These are phyloP conservation scores for Rhizophagus prolifer DNA, from an alignment of 192 early-diverging fungal genomes.

Conservation along the genomic window DNA sequence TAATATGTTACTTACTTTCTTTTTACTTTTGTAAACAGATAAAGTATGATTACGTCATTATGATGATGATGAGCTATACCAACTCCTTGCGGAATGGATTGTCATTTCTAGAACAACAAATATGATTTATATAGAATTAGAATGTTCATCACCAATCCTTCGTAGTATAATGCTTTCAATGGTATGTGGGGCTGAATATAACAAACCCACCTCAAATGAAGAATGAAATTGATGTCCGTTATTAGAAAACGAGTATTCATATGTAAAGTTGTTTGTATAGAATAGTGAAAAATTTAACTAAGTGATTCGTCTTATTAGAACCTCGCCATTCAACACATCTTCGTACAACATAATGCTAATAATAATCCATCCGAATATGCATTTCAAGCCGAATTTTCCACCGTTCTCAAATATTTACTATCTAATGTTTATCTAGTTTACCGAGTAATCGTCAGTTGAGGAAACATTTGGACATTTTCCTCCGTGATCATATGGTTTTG, in stretches of 20 bases:
- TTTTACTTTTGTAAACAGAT: background rate
- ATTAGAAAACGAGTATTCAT: background rate
- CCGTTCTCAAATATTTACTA: background rate
- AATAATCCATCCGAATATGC: conserved; percentile 1
- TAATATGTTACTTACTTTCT: background rate
- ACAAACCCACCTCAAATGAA: background rate
- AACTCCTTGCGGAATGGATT: too few relatives aligned
- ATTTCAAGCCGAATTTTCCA: background rate
- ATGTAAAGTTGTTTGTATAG: too few relatives aligned
- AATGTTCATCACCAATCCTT: conserved; percentile 33
- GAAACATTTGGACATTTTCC: background rate
- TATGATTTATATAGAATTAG: conserved; percentile 28
- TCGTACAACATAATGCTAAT: background rate
- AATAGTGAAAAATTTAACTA: too few relatives aligned
- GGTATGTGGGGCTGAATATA: conserved; percentile 11
- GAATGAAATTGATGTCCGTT: background rate
- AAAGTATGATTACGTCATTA: too few relatives aligned
- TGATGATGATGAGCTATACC: too few relatives aligned
- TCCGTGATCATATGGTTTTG: background rate
- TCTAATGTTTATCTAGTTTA: background rate
- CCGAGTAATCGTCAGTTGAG: background rate
- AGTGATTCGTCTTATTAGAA: too few relatives aligned
- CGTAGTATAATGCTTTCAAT: background rate
- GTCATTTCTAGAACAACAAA: background rate
- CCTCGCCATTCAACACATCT: too few relatives aligned